Base-by-base conservation (phyloP, 164 flowering plant species). In the Nymphaea thermarum region DNA sequence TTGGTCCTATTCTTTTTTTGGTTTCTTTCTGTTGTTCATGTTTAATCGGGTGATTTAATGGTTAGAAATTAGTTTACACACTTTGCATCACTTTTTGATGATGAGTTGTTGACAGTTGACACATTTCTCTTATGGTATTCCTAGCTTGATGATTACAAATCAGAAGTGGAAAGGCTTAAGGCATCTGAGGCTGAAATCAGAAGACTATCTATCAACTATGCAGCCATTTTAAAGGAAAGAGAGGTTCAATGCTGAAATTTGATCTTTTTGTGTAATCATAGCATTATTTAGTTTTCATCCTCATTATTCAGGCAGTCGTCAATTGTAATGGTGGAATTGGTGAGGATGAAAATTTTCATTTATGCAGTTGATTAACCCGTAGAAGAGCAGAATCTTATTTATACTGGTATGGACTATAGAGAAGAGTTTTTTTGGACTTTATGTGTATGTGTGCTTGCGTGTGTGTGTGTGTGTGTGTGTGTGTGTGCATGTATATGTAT, bases 111-210 rank as follows among this genome's bases (percentile, higher is more conserved):
- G 57, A 25, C 36, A 25, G 3, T 4, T 51, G 57, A 25, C 36
- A 25, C 36, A 25, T 25, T 51, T 51, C 57, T 5, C 14, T 51
- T 51, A 51, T 51, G 57, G 57, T 51, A 43, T 16, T 65, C 76
- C 77, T 77, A 92, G 99, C 81, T 89, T 71, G 94, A 90, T 70
- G 82, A 75, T 44, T 95, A 83, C 79, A 87, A 84, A 78, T 74
- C 83, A 11, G 90, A 95, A 76, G 86, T 95, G 53, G 84, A 82
- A 81, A 92, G 81, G 74, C 96, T 92, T 72, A 86, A 84, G 72
- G 84, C 87, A 64, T 95, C 99, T 12, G 99, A 95, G 80, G 82
- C 92, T 53, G 91, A 92, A 84, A 84, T 92, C 41, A 95, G 90
- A 80, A 92, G 93, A 55, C 73, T 92, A 53, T 88, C 98, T 64